Evolutionary conservation across 2,329 filamentous ascomycete species (phyloP), one percentile per base, ranked within the genome.

Genomic region (Fusarium dimerum): DNA sequence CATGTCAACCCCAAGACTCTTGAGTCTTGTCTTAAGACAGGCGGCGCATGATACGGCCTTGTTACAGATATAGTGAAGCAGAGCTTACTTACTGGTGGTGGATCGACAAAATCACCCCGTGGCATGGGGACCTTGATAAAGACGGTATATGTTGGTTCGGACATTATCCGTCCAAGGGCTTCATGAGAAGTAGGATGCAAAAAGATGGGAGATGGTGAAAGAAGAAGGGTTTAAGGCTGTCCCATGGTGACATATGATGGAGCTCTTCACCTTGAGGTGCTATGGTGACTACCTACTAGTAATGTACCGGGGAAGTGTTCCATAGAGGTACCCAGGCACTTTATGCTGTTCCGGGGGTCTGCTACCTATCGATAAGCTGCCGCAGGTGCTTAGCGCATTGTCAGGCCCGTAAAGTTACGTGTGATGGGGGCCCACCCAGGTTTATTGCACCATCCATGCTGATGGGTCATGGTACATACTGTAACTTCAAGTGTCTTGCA

Each of bases 121-220:
- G 88, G 84, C 66, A 96, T 95, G 20, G 94, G 94, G n/a, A 97
- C 82, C 57, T 92, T 83, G 58, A 99, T 84, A 66, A 96, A 90
- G 54, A 96, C 86, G 13, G 90, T 96, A 69, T 84, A 86, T 36
- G 71, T 78, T 41, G 81, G 79, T 48, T 84, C 79, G 73, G 82
- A 57, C 73, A 76, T 76, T 51, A 20, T 64, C 39, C 32, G 47
- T 47, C 16, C 51, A 73, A 62, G 40, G 43, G 48, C 55, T 51
- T 48, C 46, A 42, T 26, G 15, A 10, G 48, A 43, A 15, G 48
- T 43, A 51, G 47, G 38, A 40, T 48, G 30, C 12, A 32, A 52
- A 54, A 40, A 56, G 54, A 57, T 53, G 52, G 48, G 58, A 50
- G 51, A 52, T 47, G 54, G 54, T 50, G 57, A 43, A 54, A 54